phyloP scores from a whole-genome alignment of 2,329 filamentous ascomycete species.

The Cephalotrichum gorgonifer region DNA sequence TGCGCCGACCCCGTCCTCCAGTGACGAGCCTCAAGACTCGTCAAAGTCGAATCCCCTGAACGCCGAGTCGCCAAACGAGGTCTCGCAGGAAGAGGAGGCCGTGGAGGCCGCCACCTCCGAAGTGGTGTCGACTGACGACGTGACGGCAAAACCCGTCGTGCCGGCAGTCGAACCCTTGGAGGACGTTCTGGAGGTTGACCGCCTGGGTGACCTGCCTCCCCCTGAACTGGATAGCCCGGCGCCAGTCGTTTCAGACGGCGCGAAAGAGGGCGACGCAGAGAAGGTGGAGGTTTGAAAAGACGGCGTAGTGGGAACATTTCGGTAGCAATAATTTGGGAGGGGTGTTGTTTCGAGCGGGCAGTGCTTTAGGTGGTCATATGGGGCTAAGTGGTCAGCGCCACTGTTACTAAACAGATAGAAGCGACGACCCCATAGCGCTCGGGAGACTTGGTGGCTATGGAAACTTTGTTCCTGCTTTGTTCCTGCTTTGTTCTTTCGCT shows the following conservation, averaged over 20 bases:
- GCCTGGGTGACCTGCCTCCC: not conserved
- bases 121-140: not conserved
- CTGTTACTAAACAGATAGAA: not conserved
- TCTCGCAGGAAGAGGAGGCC: not conserved
- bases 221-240: not conserved
- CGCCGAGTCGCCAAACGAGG: not conserved
- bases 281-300: not conserved
- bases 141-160: not conserved
- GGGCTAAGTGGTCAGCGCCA: not conserved
- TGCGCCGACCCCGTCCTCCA: no score
- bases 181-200: not conserved
- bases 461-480: not conserved
- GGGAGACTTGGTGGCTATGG: not conserved
- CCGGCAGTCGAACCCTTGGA: not conserved
- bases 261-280: not conserved
- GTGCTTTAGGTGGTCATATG: not conserved
- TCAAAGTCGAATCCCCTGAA: not conserved
- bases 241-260: not conserved
- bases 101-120: not conserved
- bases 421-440: no score
- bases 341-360: not conserved
- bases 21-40: not conserved
- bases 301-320: not conserved
- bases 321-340: not conserved
- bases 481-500: not conserved